Conservation (phyloP, 1,139 yeast genomes). For the Kurtzmaniella natalensis region DNA sequence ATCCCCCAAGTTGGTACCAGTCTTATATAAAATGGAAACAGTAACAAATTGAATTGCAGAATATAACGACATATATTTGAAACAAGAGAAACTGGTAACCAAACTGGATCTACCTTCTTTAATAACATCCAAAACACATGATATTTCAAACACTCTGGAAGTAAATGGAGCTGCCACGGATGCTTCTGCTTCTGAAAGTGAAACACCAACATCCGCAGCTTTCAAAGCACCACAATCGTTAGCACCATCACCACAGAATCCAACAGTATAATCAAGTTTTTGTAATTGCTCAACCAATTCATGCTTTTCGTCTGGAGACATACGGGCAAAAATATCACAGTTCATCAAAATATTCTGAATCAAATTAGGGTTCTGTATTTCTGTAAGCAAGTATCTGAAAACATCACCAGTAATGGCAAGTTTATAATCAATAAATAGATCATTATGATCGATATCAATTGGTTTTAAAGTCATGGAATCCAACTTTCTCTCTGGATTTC, state of each 20-base stretch:
- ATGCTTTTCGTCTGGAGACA: constrained; percentile 99
- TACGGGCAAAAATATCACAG: constrained; percentile 82
- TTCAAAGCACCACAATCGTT: constrained; percentile 97
- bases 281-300: constrained; percentile 89
- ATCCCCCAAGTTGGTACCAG: constrained; percentile 95
- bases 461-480: constrained; percentile 66
- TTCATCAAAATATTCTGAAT: constrained; percentile 63
- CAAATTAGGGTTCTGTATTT: constrained; percentile 34
- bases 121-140: constrained; percentile 88
- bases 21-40: constrained; percentile 75
- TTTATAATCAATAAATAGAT: constrained; percentile 39
- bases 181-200: constrained; percentile 96
- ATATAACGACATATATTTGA: constrained; percentile 95
- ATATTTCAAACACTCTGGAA: constrained; percentile 79
- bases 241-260: constrained; percentile 97
- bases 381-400: constrained; percentile 70
- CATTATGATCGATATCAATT: constrained; percentile 21
- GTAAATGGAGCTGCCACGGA: constrained; percentile 99
- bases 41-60: constrained; percentile 94
- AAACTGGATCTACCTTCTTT: constrained; percentile 92
- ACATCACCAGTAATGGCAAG: constrained; percentile 92
- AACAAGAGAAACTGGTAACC: constrained; percentile 93
- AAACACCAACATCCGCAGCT: constrained; percentile 96
- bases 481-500: constrained; percentile 46
- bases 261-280: constrained; percentile 82